Evolutionary conservation across 2,329 filamentous ascomycete species (phyloP).

Genomic region (Microdochium trichocladiopsis): DNA sequence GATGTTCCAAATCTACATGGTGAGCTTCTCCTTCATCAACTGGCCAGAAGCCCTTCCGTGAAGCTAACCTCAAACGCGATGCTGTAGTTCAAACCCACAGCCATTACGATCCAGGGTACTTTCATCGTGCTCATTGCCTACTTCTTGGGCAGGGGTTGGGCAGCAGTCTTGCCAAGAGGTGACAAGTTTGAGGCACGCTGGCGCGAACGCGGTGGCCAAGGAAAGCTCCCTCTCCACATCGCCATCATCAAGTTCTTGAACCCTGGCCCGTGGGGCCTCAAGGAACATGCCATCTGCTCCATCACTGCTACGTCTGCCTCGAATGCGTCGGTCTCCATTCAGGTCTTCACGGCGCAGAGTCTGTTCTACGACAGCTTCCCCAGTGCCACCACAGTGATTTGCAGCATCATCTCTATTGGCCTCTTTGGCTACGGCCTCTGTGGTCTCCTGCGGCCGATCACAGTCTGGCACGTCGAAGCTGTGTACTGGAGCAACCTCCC

Average conservation of each 20-base stretch:
- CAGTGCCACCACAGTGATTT: conserved; percentile 34
- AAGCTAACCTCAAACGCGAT: not conserved
- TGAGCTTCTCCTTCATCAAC: conserved; percentile 20
- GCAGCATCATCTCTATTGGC: conserved; percentile 44
- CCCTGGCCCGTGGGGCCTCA: conserved; percentile 41
- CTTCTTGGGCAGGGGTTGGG: conserved; percentile 43
- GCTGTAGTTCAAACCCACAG: conserved; percentile 43
- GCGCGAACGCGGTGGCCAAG: conserved; percentile 31
- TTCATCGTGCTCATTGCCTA: conserved; percentile 52
- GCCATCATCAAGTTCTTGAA: conserved; percentile 37
- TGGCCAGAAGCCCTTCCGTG: conserved; percentile 1
- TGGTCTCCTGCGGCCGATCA: conserved; percentile 44
- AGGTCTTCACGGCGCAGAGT: conserved; percentile 39
- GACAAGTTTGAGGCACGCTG: conserved; percentile 40
- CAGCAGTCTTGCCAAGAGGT: conserved; percentile 40
- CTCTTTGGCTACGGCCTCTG: conserved; percentile 48
- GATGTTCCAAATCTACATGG: conserved; percentile 48
- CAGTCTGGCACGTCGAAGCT: conserved; percentile 47
- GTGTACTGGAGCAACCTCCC: conserved; percentile 50
- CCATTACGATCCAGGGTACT: conserved; percentile 38
- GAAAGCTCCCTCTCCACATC: conserved; percentile 33
- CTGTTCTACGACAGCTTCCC: conserved; percentile 44
- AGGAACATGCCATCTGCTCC: conserved; percentile 47
- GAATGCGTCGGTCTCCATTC: conserved; percentile 33
- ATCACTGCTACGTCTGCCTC: conserved; percentile 48